These are phyloP conservation scores for Colletotrichum musicola DNA, from an alignment of 2,329 filamentous ascomycete species.

Conservation along the genomic window DNA sequence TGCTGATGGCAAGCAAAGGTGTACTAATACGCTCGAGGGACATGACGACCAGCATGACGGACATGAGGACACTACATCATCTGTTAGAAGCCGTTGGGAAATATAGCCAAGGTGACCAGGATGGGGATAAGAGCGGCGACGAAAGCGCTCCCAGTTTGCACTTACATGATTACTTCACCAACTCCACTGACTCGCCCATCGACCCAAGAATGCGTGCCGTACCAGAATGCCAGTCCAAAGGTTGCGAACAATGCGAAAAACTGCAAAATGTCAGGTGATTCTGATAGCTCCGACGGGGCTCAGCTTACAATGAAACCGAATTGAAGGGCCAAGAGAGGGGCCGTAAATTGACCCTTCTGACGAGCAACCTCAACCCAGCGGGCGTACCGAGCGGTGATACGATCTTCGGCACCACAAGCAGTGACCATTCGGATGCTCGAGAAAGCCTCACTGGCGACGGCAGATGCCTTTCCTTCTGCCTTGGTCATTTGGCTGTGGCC, in stretches of 20 bases:
- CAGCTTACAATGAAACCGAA: conserved; percentile 61
- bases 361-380: conserved; percentile 68
- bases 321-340: conserved; percentile 65
- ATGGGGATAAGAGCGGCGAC: too few species aligned
- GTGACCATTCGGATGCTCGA: conserved; percentile 71
- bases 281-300: neutral
- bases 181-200: conserved; percentile 62
- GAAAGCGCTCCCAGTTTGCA: neutral
- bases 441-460: conserved; percentile 72
- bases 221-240: conserved; percentile 74
- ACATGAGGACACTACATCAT: conserved; percentile 61
- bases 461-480: conserved; percentile 69
- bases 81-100: conserved; percentile 26
- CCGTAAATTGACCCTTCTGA: conserved; percentile 60
- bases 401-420: conserved; percentile 71
- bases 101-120: too few species aligned
- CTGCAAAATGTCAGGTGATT: conserved; percentile 44
- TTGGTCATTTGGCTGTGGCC: conserved; percentile 59
- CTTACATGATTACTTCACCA: conserved; percentile 68
- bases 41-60: conserved; percentile 69
- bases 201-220: conserved; percentile 64
- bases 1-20: conserved; percentile 69
- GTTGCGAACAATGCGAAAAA: conserved; percentile 67
- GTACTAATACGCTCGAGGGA: conserved; percentile 69
- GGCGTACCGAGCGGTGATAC: conserved; percentile 65